Evolutionary conservation across 2,329 filamentous ascomycete species (phyloP).

Genomic region (Ophiostoma perfectum): DNA sequence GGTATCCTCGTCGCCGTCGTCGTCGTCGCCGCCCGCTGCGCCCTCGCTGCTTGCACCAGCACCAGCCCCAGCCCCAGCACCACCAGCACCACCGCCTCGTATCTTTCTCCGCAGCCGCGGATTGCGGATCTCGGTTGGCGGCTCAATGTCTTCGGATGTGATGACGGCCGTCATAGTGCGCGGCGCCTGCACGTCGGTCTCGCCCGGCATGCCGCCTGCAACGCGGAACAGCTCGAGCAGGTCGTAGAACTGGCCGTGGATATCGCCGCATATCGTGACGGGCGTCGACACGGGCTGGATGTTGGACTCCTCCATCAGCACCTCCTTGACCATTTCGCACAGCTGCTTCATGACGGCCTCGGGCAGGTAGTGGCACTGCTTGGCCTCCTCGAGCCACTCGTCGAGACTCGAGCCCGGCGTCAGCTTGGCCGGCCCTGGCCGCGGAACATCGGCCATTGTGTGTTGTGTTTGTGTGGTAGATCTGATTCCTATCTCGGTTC

Average conservation of each 20-base stretch:
- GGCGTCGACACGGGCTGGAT: constrained; percentile 97
- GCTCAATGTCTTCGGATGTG: constrained; percentile 86
- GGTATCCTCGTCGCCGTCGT: neutral
- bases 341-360: constrained; percentile 97
- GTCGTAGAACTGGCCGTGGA: constrained; percentile 98
- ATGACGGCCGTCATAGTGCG: constrained; percentile 68
- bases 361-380: constrained; percentile 94
- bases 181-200: constrained; percentile 63
- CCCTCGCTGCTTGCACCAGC: constrained; percentile 30
- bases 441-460: constrained; percentile 58
- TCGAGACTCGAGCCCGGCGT: constrained; percentile 79
- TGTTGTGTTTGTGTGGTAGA: constrained; percentile 23
- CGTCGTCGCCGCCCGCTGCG: constrained; percentile 35
- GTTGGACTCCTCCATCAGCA: constrained; percentile 98
- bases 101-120: constrained; percentile 84
- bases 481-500: neutral
- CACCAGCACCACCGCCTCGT: constrained; percentile 50
- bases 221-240: constrained; percentile 94
- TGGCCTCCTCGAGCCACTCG: constrained; percentile 95
- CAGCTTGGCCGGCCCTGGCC: constrained; percentile 84
- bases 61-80: constrained; percentile 33
- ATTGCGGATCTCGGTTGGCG: constrained; percentile 80
- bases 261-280: constrained; percentile 95
- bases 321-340: constrained; percentile 98
- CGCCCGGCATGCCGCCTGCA: constrained; percentile 91